Conservation (phyloP, 2,329 filamentous ascomycete genomes). For the Aspergillus eucalypticola region DNA sequence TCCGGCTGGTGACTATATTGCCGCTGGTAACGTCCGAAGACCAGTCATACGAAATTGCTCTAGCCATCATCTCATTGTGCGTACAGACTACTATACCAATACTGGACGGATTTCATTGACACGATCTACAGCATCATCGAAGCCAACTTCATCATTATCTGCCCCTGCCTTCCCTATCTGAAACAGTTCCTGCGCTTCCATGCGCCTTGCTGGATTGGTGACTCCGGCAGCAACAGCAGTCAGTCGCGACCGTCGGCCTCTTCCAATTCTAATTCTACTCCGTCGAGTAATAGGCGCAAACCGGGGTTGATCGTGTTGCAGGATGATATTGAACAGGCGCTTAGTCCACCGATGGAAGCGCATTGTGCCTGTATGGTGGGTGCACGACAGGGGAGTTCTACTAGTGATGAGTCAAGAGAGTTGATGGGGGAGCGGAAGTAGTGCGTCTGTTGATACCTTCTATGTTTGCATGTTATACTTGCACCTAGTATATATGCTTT, state of each 20-base stretch:
- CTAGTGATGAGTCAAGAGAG: not conserved
- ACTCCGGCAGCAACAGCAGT: not conserved
- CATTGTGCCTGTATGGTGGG: not conserved
- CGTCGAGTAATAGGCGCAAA: not conserved
- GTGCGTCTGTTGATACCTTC: not conserved
- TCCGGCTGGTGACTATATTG: slow-evolving; percentile 26
- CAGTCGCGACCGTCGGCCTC: not conserved
- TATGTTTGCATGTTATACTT: too few species aligned
- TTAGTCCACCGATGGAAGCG: not conserved
- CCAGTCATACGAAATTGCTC: slow-evolving; percentile 18
- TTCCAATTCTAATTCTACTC: not conserved
- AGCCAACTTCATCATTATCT: slow-evolving; percentile 16
- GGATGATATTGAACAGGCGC: slow-evolving; percentile 3
- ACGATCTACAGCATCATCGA: slow-evolving; percentile 3
- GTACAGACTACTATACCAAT: not conserved
- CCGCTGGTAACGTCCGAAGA: slow-evolving; percentile 23
- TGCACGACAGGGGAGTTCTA: not conserved
- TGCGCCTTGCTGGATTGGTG: not conserved
- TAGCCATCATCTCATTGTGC: slow-evolving; percentile 19
- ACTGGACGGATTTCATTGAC: not conserved
- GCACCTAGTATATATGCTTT: too few species aligned
- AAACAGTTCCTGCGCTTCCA: slow-evolving; percentile 12
- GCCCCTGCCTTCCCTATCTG: slow-evolving; percentile 9
- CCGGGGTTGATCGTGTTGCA: slow-evolving; percentile 3
- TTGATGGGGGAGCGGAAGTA: not conserved